Conservation (phyloP, 805 yeast species). For the Candida ortonii region DNA sequence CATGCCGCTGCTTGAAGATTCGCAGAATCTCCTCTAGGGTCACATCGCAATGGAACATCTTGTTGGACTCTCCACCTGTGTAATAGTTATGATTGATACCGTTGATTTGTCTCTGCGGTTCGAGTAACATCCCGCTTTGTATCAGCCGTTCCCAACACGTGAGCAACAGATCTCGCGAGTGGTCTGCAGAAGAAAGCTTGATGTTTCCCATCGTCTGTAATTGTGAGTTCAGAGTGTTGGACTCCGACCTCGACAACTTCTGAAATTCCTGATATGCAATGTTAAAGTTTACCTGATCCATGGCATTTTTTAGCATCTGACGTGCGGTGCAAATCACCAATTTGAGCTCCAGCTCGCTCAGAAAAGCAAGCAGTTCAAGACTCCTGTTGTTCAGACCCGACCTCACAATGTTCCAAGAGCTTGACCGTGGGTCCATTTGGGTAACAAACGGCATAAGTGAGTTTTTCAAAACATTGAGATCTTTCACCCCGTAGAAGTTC, state of each 20-base stretch:
- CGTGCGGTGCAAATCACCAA: constrained; percentile 75
- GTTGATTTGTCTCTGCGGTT: constrained; percentile 23
- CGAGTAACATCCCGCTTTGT: constrained; percentile 47
- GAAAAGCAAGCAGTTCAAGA: constrained; percentile 29
- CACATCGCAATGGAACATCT: constrained; percentile 50
- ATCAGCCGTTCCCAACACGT: constrained; percentile 74
- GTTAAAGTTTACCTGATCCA: constrained; percentile 68
- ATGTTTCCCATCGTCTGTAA: constrained; percentile 44
- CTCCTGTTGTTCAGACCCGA: constrained; percentile 19
- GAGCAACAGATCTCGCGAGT: constrained; percentile 49
- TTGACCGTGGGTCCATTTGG: constrained; percentile 3
- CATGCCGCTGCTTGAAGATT: constrained; percentile 9
- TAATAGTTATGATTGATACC: constrained; percentile 22
- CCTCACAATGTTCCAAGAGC: too few species aligned
- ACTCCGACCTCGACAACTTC: constrained; percentile 25
- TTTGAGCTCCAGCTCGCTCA: constrained; percentile 72
- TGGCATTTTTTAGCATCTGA: constrained; percentile 54
- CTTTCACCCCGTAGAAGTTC: constrained; percentile 59
- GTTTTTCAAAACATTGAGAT: constrained; percentile 49
- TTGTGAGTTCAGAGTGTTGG: constrained; percentile 35
- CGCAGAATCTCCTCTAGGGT: constrained; percentile 48
- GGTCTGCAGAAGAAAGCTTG: constrained; percentile 10
- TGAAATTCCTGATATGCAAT: constrained; percentile 69
- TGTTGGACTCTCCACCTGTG: constrained; percentile 38
- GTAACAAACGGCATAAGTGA: constrained; percentile 41